Evolutionary conservation across 1,284 basidiomycete genomes (phyloP).

Genomic region (Irpex sp.): DNA sequence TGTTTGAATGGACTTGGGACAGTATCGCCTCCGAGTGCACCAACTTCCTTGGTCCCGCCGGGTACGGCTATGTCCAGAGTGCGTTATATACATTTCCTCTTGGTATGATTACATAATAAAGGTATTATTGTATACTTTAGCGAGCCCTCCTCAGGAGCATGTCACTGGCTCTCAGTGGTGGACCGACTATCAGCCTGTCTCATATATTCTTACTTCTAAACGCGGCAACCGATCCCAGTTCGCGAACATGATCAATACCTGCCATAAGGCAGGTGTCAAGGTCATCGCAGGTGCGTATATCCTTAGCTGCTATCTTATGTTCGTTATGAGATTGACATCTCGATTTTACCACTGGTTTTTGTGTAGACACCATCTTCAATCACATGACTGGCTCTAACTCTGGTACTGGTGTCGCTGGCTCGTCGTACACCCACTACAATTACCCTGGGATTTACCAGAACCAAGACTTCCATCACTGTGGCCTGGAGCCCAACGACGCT

Average conservation of each 20-base stretch:
- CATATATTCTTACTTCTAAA: conserved; percentile 57
- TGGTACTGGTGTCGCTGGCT: conserved; percentile 48
- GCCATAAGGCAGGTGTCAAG: conserved; percentile 57
- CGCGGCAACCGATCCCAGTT: conserved; percentile 52
- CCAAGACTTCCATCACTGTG: conserved; percentile 65
- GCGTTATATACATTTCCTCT: conserved; percentile 8
- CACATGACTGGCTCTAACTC: conserved; percentile 53
- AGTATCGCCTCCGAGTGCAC: conserved; percentile 63
- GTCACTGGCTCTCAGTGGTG: conserved; percentile 55
- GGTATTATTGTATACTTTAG: conserved; percentile 24
- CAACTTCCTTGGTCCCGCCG: conserved; percentile 59
- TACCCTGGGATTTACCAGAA: conserved; percentile 54
- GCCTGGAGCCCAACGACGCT: conserved; percentile 46
- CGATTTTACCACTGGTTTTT: background rate
- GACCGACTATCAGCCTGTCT: conserved; percentile 70
- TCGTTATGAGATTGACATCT: too few species aligned
- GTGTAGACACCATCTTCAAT: conserved; percentile 58
- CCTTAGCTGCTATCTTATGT: too few species aligned
- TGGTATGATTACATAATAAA: conserved; percentile 7
- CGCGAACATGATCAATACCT: conserved; percentile 52
- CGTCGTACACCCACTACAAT: conserved; percentile 50
- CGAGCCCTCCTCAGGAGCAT: conserved; percentile 47
- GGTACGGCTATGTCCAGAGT: conserved; percentile 70
- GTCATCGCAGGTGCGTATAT: conserved; percentile 47
- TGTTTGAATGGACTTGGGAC: conserved; percentile 38